Evolutionary conservation across 352 stramenopile species (phyloP), one percentile per base, ranked within the genome.

Genomic region (Globisporangium splendens): DNA sequence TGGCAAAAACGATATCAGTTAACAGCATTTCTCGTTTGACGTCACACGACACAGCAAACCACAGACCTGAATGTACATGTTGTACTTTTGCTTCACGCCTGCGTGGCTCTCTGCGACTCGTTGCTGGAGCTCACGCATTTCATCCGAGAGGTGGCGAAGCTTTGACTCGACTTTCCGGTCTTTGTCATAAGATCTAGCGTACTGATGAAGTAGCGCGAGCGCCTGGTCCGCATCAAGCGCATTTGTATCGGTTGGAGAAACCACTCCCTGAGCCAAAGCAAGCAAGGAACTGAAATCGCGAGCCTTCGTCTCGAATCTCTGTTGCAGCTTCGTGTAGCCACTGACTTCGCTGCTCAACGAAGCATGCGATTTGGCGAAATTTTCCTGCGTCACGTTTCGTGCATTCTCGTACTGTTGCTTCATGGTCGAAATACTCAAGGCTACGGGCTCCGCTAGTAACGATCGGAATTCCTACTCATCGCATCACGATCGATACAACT

Each of bases 351-450:
- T 73, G 44, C 59, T 85, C 11, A 93, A 53, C 2, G 63, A 50
- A 8, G 63, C 59, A 46, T 91, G 77, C 1, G 66, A 56, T 42
- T 83, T 85, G 11, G 72, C 58, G 44, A 91, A 91, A 17, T 70
- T 79, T n/a, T 91, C 80, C 21, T 92, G 78, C 13, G 76, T 81
- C n/a, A 66, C 65, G 0, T 60, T 54, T 21, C 78, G 68, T 20
- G 80, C 69, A 31, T 62, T 79, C 56, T 90, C 83, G 39, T 94
- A 94, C 24, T 94, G 82, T 46, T 73, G 78, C 47, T 86, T 88
- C 82, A 94, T 94, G 22, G 78, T 90, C 17, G 68, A 65, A 46
- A 94, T 68, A 44, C 79, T 91, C 38, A 94, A 55, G 10, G 78
- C 63, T 15, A 92, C 82, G 12, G 84, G 82, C 42, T 94, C 84